Conservation (phyloP, 2,329 filamentous ascomycete species). For the Nemania bipapillata region DNA sequence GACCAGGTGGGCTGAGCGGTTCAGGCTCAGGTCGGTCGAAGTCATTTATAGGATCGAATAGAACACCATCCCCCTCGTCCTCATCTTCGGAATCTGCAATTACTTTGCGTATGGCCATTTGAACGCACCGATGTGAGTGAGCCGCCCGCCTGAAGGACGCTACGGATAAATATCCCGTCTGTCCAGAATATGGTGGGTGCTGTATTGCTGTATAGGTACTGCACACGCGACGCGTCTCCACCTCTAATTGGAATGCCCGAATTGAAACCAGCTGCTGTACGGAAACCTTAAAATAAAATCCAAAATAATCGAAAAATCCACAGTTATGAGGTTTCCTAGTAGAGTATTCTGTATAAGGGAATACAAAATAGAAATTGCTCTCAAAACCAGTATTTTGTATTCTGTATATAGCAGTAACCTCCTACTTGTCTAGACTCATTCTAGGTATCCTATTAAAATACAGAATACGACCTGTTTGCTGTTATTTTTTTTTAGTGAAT, state of each 20-base stretch:
- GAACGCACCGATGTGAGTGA: not conserved
- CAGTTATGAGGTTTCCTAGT: not conserved
- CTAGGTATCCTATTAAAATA: no score
- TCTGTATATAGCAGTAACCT: no score
- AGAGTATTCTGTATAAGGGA: not conserved
- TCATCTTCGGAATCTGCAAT: slow-evolving; percentile 54
- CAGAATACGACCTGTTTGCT: no score
- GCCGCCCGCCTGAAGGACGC: not conserved
- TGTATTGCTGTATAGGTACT: no score
- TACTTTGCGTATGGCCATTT: slow-evolving; percentile 48
- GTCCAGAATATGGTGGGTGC: no score
- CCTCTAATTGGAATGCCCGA: not conserved
- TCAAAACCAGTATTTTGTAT: no score
- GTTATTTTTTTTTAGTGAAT: no score
- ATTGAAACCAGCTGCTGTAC: not conserved
- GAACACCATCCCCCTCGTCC: slow-evolving; percentile 41
- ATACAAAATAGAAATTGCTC: not conserved
- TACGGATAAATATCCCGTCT: slow-evolving; percentile 13
- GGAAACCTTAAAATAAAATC: not conserved
- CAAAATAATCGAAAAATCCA: not conserved
- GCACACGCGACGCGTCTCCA: slow-evolving; percentile 38
- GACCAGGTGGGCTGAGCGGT: slow-evolving; percentile 46
- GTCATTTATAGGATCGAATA: slow-evolving; percentile 33
- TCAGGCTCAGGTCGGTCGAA: slow-evolving; percentile 45
- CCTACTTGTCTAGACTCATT: no score